Evolutionary conservation across 1,284 basidiomycete species (phyloP).

Genomic region (Pisolithus thermaeus): DNA sequence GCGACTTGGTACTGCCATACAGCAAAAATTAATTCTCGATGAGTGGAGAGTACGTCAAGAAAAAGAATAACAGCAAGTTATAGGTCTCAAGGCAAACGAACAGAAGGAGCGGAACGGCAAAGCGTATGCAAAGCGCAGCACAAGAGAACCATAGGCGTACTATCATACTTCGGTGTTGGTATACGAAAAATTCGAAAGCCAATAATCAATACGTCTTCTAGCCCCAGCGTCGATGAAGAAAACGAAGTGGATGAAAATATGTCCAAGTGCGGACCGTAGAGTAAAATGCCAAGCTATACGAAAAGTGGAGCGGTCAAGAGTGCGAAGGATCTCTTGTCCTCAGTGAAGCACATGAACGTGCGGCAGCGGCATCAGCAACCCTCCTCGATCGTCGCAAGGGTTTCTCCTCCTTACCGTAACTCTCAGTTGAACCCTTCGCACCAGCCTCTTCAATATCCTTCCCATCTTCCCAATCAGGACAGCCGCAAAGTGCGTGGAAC

Average conservation of each 20-base stretch:
- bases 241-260: slow-evolving; percentile 8
- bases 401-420: slow-evolving; percentile 9
- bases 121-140: slow-evolving; percentile 1
- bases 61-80: not conserved
- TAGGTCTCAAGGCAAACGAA: slow-evolving; percentile 5
- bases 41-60: not conserved
- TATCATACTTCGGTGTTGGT: slow-evolving; percentile 8
- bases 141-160: slow-evolving; percentile 5
- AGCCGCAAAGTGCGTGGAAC: slow-evolving; percentile 55
- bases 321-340: slow-evolving; percentile 25
- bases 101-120: slow-evolving; percentile 11
- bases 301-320: slow-evolving; percentile 15
- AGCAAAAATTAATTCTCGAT: slow-evolving; percentile 1
- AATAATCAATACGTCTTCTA: slow-evolving; percentile 28
- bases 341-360: slow-evolving; percentile 34
- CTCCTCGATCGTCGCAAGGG: slow-evolving; percentile 59
- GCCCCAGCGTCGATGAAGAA: slow-evolving; percentile 9
- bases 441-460: slow-evolving; percentile 13
- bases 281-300: not conserved
- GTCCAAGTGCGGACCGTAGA: not conserved
- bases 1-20: not conserved
- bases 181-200: slow-evolving; percentile 16
- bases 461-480: slow-evolving; percentile 52
- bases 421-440: slow-evolving; percentile 1
- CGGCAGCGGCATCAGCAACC: slow-evolving; percentile 53